phyloP scores from a whole-genome alignment of 805 yeast species.

The Pichia deserticola region DNA sequence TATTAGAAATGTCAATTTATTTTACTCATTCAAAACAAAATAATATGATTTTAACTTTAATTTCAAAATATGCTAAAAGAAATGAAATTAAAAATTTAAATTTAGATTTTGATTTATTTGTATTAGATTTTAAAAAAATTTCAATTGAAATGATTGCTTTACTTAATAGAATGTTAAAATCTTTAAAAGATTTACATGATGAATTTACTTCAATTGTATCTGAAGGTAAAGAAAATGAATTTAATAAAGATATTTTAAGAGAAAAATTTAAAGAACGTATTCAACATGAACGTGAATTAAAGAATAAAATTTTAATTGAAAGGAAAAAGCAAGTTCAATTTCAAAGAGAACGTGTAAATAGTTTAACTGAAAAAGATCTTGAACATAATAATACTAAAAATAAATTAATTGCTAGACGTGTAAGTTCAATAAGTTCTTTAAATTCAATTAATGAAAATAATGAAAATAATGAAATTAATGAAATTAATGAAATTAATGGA shows the following conservation, averaged over 20 bases:
- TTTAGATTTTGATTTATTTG: conserved; percentile 5
- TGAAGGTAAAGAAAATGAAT: conserved; percentile 34
- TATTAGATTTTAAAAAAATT: conserved; percentile 34
- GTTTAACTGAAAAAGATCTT: background rate
- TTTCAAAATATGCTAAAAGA: conserved; percentile 40
- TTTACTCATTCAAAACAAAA: conserved; percentile 41
- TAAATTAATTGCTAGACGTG: background rate
- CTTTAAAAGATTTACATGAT: conserved; percentile 31
- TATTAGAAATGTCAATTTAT: conserved; percentile 18
- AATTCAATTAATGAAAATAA: background rate
- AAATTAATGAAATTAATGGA: background rate
- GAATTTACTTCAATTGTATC: conserved; percentile 31
- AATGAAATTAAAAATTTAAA: conserved; percentile 11
- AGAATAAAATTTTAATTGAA: background rate
- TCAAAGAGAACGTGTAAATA: background rate
- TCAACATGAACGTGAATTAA: conserved; percentile 9
- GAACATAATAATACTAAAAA: background rate
- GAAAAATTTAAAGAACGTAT: conserved; percentile 20
- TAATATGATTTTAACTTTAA: conserved; percentile 40
- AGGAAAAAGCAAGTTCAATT: conserved; percentile 1
- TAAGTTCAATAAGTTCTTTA: background rate
- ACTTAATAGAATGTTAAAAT: conserved; percentile 18
- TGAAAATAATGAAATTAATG: background rate
- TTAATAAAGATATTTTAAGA: conserved; percentile 28
- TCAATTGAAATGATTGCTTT: conserved; percentile 34